These are phyloP conservation scores for Trichophyton mentagrophytes DNA, from an alignment of 2,329 filamentous ascomycete species.

Conservation along the genomic window DNA sequence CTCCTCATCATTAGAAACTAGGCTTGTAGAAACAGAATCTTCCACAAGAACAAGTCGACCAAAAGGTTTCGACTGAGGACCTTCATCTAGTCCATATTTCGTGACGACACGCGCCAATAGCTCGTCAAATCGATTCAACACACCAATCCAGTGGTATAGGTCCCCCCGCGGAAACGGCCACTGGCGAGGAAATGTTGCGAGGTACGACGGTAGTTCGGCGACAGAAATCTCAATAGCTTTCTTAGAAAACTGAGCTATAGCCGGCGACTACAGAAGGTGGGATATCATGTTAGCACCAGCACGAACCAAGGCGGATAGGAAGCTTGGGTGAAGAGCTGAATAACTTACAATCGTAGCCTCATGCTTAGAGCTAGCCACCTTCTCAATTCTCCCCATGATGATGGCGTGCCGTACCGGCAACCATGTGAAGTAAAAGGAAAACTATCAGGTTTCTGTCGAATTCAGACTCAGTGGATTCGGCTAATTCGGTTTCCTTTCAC, in stretches of 20 bases:
- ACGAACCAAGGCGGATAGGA: constrained; percentile 5
- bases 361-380: constrained; percentile 40
- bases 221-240: constrained; percentile 56
- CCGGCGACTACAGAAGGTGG: constrained; percentile 57
- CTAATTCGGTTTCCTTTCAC: not conserved
- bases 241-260: constrained; percentile 68
- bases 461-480: not conserved
- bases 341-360: constrained; percentile 38
- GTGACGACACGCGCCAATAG: constrained; percentile 71
- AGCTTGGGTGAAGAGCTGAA: not conserved
- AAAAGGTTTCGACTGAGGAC: constrained; percentile 70
- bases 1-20: constrained; percentile 41
- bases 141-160: constrained; percentile 93
- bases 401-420: constrained; percentile 23
- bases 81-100: constrained; percentile 65
- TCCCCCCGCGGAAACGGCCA: constrained; percentile 96
- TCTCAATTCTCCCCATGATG: constrained; percentile 42
- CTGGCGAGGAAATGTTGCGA: constrained; percentile 68
- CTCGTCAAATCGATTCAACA: constrained; percentile 84
- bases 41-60: constrained; percentile 29
- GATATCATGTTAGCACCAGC: constrained; percentile 17
- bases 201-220: constrained; percentile 61
- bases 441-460: not conserved
- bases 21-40: constrained; percentile 47
- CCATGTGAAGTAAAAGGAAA: constrained; percentile 25